These are phyloP conservation scores for Litchi chinensis DNA, from an alignment of 345 rosid species.

Conservation along the genomic window DNA sequence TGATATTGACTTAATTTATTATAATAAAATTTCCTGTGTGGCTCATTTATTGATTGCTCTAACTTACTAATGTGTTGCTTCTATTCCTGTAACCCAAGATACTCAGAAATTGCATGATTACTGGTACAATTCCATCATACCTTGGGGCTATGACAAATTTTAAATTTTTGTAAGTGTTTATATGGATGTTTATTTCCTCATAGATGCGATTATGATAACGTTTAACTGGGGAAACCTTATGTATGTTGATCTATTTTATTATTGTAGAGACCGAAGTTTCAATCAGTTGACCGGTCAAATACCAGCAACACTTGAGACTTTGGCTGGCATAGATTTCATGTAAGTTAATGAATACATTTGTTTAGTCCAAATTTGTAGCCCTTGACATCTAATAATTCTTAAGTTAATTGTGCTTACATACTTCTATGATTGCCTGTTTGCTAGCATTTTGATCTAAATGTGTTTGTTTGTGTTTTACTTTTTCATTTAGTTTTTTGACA, in stretches of 20 bases:
- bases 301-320: constrained; percentile 37
- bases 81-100: constrained; percentile 38
- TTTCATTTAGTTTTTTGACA: constrained; percentile 58
- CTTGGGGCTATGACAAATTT: constrained; percentile 42
- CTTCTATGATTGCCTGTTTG: background rate
- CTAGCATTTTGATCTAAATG: background rate
- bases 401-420: background rate
- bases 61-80: constrained; percentile 1
- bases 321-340: constrained; percentile 32
- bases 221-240: background rate
- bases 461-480: background rate
- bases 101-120: constrained; percentile 64
- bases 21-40: background rate
- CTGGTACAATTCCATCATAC: constrained; percentile 47
- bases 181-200: background rate
- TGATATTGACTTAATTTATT: background rate
- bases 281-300: constrained; percentile 64
- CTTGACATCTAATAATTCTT: background rate
- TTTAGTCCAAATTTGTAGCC: background rate
- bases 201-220: background rate
- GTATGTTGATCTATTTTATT: background rate
- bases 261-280: constrained; percentile 76
- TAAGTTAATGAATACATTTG: constrained; percentile 34
- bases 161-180: constrained; percentile 54
- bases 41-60: background rate